Percentiles rank a stretch among this genome's conserved stretches.
Conservation (phyloP, 768 basidiomycete genomes). For the Mycena venus region DNA sequence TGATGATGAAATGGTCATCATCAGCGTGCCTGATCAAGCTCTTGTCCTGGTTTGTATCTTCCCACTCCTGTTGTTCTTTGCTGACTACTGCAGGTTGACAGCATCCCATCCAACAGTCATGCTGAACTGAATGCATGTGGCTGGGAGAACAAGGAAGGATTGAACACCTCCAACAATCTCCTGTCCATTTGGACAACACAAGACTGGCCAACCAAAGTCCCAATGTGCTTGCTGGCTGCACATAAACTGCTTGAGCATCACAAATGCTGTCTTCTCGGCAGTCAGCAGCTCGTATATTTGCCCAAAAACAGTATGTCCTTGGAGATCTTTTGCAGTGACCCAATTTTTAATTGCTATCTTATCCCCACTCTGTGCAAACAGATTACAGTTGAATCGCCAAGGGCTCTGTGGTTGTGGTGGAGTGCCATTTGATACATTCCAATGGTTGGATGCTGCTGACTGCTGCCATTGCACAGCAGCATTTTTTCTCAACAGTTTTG, state of each 20-base stretch:
- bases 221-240: background rate
- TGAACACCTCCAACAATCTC: background rate
- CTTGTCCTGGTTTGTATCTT: background rate
- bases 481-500: too few species aligned
- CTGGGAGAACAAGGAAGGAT: background rate
- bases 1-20: slow-evolving; percentile 11
- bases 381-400: background rate
- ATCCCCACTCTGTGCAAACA: background rate
- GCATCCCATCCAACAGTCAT: slow-evolving; percentile 9
- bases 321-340: background rate
- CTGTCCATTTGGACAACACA: background rate
- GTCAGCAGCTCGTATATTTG: background rate
- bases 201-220: background rate
- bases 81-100: slow-evolving; percentile 4
- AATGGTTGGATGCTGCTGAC: too few species aligned
- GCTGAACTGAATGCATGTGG: background rate
- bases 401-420: background rate
- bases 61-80: background rate
- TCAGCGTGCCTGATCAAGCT: slow-evolving; percentile 9
- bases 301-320: background rate
- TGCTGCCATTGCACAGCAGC: too few species aligned
- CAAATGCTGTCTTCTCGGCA: background rate
- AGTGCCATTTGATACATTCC: too few species aligned
- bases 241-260: background rate
- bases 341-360: background rate